A percentile compares a stretch with the other conserved stretches of the same genome.
Evolutionary conservation across 306 rosid genomes (phyloP).

Genomic region (Crotalaria pallida): DNA sequence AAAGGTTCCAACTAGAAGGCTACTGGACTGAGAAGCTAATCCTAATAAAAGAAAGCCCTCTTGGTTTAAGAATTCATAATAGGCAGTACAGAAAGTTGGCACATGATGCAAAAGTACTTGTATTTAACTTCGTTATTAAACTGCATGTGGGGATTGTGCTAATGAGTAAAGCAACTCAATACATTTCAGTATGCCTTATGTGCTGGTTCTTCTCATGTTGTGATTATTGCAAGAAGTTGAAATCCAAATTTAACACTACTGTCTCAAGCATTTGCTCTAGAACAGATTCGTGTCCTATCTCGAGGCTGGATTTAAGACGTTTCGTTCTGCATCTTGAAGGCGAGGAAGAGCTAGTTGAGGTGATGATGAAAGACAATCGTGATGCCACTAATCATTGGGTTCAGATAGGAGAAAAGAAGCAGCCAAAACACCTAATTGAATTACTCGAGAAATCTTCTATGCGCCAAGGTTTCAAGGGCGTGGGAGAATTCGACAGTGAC

Average conservation of each 20-base stretch:
- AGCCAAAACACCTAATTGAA: constrained; percentile 47
- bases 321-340: constrained; percentile 86
- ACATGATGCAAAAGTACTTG: constrained; percentile 37
- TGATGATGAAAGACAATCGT: constrained; percentile 52
- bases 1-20: constrained; percentile 45
- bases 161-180: constrained; percentile 46
- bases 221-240: constrained; percentile 30
- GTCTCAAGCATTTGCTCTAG: constrained; percentile 23
- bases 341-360: constrained; percentile 59
- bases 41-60: constrained; percentile 46
- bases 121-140: constrained; percentile 43
- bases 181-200: constrained; percentile 43
- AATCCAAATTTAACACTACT: neutral
- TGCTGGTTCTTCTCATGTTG: constrained; percentile 29
- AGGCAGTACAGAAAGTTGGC: constrained; percentile 45
- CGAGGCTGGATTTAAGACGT: constrained; percentile 42
- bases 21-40: constrained; percentile 61
- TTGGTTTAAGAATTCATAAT: constrained; percentile 33
- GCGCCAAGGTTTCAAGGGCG: constrained; percentile 53
- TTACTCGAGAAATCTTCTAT: constrained; percentile 51
- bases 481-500: constrained; percentile 47
- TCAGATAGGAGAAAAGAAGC: constrained; percentile 46
- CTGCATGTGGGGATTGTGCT: constrained; percentile 58
- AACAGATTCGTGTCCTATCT: constrained; percentile 17
- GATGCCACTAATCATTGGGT: constrained; percentile 69